Conservation (phyloP, 805 yeast species). For the Barnettozyma botsteinii region DNA sequence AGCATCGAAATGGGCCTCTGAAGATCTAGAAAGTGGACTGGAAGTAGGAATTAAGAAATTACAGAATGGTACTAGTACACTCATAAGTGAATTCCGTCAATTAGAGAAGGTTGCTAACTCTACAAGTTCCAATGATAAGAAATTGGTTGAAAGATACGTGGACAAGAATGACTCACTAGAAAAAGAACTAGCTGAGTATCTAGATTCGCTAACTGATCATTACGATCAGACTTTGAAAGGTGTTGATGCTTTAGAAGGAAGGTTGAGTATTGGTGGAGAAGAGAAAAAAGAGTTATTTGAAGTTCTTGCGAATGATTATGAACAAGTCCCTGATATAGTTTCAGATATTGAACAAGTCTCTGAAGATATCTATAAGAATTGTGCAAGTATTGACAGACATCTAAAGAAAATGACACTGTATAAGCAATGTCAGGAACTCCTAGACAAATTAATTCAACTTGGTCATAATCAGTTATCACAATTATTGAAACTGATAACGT, state of each 20-base stretch:
- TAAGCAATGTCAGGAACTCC: constrained; percentile 20
- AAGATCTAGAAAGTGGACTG: constrained; percentile 26
- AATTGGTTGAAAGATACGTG: constrained; percentile 20
- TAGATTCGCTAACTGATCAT: constrained; percentile 72
- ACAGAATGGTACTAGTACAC: background rate
- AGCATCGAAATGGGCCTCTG: constrained; percentile 1
- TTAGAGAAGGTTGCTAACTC: constrained; percentile 27
- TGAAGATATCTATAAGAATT: constrained; percentile 23
- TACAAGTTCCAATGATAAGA: constrained; percentile 8
- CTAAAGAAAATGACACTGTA: constrained; percentile 26
- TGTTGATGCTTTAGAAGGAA: constrained; percentile 29
- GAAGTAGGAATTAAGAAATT: constrained; percentile 23
- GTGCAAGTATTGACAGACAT: constrained; percentile 25
- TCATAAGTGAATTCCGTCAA: constrained; percentile 16
- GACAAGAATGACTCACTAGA: constrained; percentile 48
- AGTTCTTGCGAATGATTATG: constrained; percentile 46
- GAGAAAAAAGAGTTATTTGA: constrained; percentile 36
- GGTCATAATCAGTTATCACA: constrained; percentile 16
- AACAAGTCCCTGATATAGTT: constrained; percentile 53
- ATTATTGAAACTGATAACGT: background rate
- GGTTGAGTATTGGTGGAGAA: constrained; percentile 23
- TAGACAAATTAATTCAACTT: constrained; percentile 18
- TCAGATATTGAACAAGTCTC: constrained; percentile 38
- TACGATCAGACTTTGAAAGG: constrained; percentile 71
- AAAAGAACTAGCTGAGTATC: constrained; percentile 59